phyloP scores from a whole-genome alignment of 2,329 filamentous ascomycete genomes.

The Paramyrothecium sp. region DNA sequence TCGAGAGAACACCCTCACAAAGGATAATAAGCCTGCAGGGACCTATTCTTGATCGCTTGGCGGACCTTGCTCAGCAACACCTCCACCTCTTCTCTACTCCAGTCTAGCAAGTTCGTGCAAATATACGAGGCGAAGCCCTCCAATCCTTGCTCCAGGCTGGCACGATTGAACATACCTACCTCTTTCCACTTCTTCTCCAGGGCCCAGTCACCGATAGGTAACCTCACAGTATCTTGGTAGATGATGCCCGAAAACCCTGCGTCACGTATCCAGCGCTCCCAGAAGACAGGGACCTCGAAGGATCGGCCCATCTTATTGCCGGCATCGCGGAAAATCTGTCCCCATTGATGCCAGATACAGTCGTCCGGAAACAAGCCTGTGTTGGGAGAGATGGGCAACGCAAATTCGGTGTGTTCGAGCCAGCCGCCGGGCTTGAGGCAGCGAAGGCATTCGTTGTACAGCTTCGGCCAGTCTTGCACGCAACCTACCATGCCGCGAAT shows the following conservation, averaged over 20 bases:
- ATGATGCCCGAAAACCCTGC: constrained; percentile 22
- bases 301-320: constrained; percentile 26
- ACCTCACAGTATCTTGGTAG: constrained; percentile 18
- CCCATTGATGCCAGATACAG: constrained; percentile 23
- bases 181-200: constrained; percentile 19
- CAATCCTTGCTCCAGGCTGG: constrained; percentile 28
- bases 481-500: constrained; percentile 55
- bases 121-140: constrained; percentile 20
- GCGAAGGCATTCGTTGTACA: constrained; percentile 49
- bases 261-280: constrained; percentile 15
- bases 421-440: constrained; percentile 56
- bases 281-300: constrained; percentile 21
- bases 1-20: background rate
- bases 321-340: constrained; percentile 22
- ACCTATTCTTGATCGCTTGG: background rate
- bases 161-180: constrained; percentile 22
- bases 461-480: constrained; percentile 52
- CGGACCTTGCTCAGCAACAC: constrained; percentile 1
- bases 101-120: background rate
- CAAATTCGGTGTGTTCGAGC: constrained; percentile 29
- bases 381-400: constrained; percentile 21
- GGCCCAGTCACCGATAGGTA: constrained; percentile 19
- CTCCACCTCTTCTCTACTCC: background rate
- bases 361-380: constrained; percentile 24
- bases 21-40: background rate